These are phyloP conservation scores for Cordyceps pruinosa DNA, from an alignment of 2,329 filamentous ascomycete species.

Conservation along the genomic window DNA sequence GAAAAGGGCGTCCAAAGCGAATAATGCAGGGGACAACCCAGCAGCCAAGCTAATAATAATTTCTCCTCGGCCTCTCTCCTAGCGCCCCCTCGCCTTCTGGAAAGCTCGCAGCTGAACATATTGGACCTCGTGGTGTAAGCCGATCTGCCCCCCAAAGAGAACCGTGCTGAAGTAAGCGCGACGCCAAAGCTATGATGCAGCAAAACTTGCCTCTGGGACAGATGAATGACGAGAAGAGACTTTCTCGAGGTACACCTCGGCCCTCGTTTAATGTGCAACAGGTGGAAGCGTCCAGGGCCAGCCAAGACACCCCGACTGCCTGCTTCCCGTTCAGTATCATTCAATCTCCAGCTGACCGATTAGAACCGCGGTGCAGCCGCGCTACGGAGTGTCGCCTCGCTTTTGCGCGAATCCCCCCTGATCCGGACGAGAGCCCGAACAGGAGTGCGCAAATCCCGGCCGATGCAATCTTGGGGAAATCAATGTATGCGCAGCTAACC, in stretches of 20 bases:
- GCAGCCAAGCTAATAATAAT: neutral
- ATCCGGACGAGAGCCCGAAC: neutral
- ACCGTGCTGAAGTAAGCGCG: conserved; percentile 3
- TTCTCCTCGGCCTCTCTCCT: neutral
- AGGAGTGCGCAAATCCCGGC: neutral
- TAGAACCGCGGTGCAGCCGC: neutral
- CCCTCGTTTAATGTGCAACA: neutral
- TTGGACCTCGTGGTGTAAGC: neutral
- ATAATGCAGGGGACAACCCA: neutral
- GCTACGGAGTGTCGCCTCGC: too few relatives aligned
- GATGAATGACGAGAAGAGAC: neutral
- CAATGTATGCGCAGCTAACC: neutral
- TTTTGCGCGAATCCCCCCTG: too few relatives aligned
- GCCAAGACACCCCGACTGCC: neutral
- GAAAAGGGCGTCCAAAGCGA: neutral
- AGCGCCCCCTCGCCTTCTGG: neutral
- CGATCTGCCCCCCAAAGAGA: neutral
- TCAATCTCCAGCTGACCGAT: neutral
- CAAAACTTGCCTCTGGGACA: neutral
- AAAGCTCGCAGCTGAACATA: neutral
- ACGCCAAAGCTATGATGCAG: neutral
- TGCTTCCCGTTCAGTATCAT: neutral
- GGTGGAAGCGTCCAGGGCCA: neutral
- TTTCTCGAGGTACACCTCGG: too few relatives aligned
- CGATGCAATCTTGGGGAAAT: neutral